Evolutionary conservation across 768 basidiomycete species (phyloP).

Genomic region (Panus rudis): DNA sequence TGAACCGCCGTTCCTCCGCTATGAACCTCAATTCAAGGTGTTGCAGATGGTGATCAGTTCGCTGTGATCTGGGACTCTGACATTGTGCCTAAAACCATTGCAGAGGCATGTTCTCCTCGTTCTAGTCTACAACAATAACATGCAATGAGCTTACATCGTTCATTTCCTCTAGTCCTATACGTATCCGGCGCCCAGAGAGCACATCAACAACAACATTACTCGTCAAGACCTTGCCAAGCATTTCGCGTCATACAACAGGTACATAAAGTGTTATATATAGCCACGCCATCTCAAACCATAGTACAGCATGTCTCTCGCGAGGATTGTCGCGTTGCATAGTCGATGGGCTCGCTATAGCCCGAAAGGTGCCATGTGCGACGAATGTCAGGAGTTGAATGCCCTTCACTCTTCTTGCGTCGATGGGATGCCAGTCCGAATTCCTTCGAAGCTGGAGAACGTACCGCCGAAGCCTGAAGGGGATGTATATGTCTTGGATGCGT

Average conservation of each 20-base stretch:
- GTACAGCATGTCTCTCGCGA: constrained; percentile 49
- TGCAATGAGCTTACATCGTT: background rate
- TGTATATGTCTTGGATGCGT: constrained; percentile 46
- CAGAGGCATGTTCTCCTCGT: constrained; percentile 35
- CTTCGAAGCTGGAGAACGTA: constrained; percentile 44
- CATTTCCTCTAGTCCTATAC: constrained; percentile 46
- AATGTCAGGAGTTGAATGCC: constrained; percentile 69
- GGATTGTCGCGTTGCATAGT: constrained; percentile 47
- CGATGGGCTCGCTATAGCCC: constrained; percentile 54
- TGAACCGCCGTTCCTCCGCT: background rate
- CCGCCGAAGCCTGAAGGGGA: constrained; percentile 33
- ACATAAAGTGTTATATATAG: constrained; percentile 11
- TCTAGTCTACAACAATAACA: no score
- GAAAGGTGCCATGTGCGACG: constrained; percentile 49
- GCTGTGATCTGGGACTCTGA: constrained; percentile 67
- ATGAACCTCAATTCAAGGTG: no score
- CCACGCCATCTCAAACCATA: background rate
- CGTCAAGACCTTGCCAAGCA: constrained; percentile 55
- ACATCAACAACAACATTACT: constrained; percentile 37
- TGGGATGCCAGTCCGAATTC: constrained; percentile 54
- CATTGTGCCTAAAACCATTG: constrained; percentile 46
- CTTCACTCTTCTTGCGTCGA: constrained; percentile 67
- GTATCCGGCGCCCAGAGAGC: constrained; percentile 59
- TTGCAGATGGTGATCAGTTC: constrained; percentile 50
- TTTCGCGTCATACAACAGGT: constrained; percentile 63